Conservation (phyloP, 1,284 basidiomycete genomes). For the Cryptococcus sp. region DNA sequence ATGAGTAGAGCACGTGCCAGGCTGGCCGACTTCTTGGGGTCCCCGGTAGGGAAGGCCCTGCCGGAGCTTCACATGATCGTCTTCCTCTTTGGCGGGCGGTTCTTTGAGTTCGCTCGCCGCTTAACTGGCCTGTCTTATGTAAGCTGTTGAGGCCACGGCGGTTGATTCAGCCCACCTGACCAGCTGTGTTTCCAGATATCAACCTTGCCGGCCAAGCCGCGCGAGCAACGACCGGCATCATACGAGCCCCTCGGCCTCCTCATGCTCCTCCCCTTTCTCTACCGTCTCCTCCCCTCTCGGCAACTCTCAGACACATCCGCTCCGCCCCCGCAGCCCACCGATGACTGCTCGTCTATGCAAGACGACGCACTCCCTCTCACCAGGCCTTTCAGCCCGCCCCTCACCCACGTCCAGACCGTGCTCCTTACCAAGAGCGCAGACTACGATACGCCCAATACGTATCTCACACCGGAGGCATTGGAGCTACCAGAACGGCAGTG, state of each 20-base stretch:
- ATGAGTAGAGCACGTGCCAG: constrained; percentile 1
- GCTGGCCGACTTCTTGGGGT: constrained; percentile 27
- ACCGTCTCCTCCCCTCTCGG: constrained; percentile 52
- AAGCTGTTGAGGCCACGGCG: too few species aligned
- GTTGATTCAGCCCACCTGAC: not conserved
- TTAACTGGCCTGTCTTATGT: constrained; percentile 72
- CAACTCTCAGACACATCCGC: not conserved
- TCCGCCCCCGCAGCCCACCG: not conserved
- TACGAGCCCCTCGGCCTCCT: constrained; percentile 80
- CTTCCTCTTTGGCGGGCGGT: constrained; percentile 76
- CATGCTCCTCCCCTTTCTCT: constrained; percentile 64
- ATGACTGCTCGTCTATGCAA: not conserved
- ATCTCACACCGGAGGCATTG: constrained; percentile 33
- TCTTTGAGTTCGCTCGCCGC: constrained; percentile 70
- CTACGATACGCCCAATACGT: constrained; percentile 41
- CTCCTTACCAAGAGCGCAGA: constrained; percentile 53
- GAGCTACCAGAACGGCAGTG: constrained; percentile 67
- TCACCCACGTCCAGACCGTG: constrained; percentile 46
- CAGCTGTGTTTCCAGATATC: constrained; percentile 59
- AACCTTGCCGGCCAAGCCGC: constrained; percentile 59
- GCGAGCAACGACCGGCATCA: constrained; percentile 69
- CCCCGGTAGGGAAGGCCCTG: constrained; percentile 33
- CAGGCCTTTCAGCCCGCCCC: constrained; percentile 16
- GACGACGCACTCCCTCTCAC: constrained; percentile 14
- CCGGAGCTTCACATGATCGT: constrained; percentile 72